Conservation (phyloP, 176 grass and related monocot species). For the Rhynchospora breviuscula region DNA sequence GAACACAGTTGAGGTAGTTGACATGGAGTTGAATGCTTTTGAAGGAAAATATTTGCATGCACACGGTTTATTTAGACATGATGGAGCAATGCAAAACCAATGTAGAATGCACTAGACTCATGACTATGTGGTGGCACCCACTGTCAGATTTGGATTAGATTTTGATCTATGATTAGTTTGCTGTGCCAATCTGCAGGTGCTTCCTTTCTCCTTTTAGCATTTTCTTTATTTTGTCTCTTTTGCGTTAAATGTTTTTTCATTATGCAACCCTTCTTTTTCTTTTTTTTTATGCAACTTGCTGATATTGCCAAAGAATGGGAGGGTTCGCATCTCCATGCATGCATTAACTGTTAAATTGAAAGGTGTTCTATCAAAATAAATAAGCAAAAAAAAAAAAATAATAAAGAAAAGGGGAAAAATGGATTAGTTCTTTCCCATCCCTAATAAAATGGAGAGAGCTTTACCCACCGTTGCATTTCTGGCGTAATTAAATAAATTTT, state of each 20-base stretch:
- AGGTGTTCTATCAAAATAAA: background rate
- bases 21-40: slow-evolving; percentile 19
- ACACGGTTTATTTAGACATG: background rate
- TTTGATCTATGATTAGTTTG: background rate
- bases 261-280: background rate
- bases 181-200: background rate
- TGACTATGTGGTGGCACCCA: background rate
- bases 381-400: background rate
- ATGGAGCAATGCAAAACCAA: background rate
- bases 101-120: background rate
- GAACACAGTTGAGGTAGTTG: slow-evolving; percentile 19
- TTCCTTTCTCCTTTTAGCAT: background rate
- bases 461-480: too few relatives aligned
- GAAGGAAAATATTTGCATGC: background rate
- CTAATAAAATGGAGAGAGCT: too few relatives aligned
- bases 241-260: background rate
- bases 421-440: too few relatives aligned
- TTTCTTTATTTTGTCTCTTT: background rate
- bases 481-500: too few relatives aligned
- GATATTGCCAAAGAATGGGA: slow-evolving; percentile 12
- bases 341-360: slow-evolving; percentile 1
- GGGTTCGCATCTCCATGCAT: background rate
- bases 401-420: too few relatives aligned
- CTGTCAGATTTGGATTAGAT: background rate
- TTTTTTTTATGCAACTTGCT: background rate